Base-by-base conservation (phyloP, 2,329 filamentous ascomycete genomes). In the Fusarium sp. region DNA sequence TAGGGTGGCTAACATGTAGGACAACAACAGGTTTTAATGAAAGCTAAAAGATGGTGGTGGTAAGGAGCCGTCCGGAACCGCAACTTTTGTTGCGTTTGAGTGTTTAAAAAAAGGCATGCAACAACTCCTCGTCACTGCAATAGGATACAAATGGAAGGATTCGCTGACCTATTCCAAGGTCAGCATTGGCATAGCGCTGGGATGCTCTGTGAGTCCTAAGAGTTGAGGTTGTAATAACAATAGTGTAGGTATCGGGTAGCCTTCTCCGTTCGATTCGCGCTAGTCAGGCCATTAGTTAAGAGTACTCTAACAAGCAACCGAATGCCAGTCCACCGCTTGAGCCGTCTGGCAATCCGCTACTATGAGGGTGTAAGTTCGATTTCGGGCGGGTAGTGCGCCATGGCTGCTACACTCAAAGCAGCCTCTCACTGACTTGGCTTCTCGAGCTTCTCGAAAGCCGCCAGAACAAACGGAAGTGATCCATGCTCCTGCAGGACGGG, bases 371-470 rank as follows among this genome's bases (percentile, higher is more conserved):
- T 63, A 61, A 33, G 39, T 64, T 67, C 17, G n/a, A n/a, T n/a
- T 37, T 32, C 20, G 46, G 49, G 46, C 26, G 45, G 58, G 48
- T 54, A 49, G 54, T 55, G 40, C 62, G 57, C 67, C 53, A 69
- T 55, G 50, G 35, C 53, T 50, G 30, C 30, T 48, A 48, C 35
- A 41, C 47, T 20, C 24, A n/a, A 41, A 40, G 33, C 24, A 41
- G 33, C 48, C 44, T 39, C 47, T 35, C 41, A 32, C 24, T 37
- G 43, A 68, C 39, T 40, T 33, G 32, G 56, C 44, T 44, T 47
- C 45, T 45, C 41, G 26, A 45, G 54, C 71, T 75, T 75, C 74
- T 75, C 67, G 74, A 75, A 75, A 66, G 53, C 55, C 56, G 46
- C 61, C 65, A 68, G 74, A 75, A 74, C 63, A 65, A 57, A 71